Conservation (phyloP, 805 yeast species). For the Ogataea degrootiae region DNA sequence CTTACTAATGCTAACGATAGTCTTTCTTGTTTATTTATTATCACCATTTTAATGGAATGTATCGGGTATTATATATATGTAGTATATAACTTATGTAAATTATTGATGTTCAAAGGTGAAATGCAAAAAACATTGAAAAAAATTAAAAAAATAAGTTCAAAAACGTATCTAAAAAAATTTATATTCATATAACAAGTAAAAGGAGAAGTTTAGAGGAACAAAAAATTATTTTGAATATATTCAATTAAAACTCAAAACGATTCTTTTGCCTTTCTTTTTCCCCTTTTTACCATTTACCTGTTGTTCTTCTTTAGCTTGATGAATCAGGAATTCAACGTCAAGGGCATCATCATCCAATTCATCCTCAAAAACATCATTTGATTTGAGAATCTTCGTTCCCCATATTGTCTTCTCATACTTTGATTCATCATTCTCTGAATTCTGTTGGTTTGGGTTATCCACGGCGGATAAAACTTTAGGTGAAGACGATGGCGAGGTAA, state of each 20-base stretch:
- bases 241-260: slow-evolving; percentile 21
- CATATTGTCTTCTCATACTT: slow-evolving; percentile 51
- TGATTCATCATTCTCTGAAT: slow-evolving; percentile 5
- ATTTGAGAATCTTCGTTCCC: slow-evolving; percentile 55
- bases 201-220: background rate
- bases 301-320: slow-evolving; percentile 47
- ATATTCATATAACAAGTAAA: background rate
- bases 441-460: slow-evolving; percentile 1
- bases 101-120: no score
- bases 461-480: slow-evolving; percentile 7
- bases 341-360: slow-evolving; percentile 40
- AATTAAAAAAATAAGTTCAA: background rate
- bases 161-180: background rate
- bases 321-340: slow-evolving; percentile 41
- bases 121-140: background rate
- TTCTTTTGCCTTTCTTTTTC: slow-evolving; percentile 41
- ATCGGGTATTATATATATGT: no score
- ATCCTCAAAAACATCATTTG: slow-evolving; percentile 31
- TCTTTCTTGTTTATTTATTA: no score
- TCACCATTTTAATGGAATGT: no score
- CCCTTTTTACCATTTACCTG: slow-evolving; percentile 23
- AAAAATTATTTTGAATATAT: background rate
- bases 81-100: no score
- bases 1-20: no score
- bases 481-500: background rate